Evolutionary conservation across 2,329 filamentous ascomycete species (phyloP).

Genomic region (Colletotrichum neosansevieriae): DNA sequence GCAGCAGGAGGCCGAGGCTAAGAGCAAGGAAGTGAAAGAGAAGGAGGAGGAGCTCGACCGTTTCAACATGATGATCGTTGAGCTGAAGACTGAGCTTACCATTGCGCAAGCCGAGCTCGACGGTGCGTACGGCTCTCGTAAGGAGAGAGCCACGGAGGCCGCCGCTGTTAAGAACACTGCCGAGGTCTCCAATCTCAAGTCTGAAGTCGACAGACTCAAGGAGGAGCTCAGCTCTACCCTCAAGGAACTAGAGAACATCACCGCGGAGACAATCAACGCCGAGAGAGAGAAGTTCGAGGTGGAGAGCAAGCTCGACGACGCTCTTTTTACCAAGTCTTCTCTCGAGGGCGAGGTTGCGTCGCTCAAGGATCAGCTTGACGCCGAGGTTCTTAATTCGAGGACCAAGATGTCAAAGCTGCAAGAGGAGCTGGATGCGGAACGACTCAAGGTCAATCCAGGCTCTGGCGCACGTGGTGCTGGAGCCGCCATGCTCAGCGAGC

Average conservation of each 20-base stretch:
- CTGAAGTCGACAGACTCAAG: conserved; percentile 63
- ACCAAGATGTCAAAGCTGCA: conserved; percentile 57
- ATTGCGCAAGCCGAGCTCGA: conserved; percentile 72
- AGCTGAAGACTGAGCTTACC: conserved; percentile 72
- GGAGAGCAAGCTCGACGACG: conserved; percentile 57
- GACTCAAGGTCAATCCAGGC: conserved; percentile 55
- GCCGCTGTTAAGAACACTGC: conserved; percentile 64
- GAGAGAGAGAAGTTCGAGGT: conserved; percentile 64
- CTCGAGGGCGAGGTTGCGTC: conserved; percentile 55
- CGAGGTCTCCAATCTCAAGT: conserved; percentile 60
- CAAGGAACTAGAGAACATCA: conserved; percentile 65
- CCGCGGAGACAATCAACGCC: conserved; percentile 62
- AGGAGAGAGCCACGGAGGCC: conserved; percentile 68
- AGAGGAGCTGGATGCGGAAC: conserved; percentile 65
- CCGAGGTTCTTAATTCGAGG: conserved; percentile 53
- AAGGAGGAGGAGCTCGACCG: conserved; percentile 65
- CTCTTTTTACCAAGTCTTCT: conserved; percentile 48
- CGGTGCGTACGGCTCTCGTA: conserved; percentile 69
- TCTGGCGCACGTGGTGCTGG: conserved; percentile 55
- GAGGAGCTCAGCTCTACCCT: conserved; percentile 63
- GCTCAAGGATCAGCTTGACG: conserved; percentile 55
- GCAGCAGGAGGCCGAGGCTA: conserved; percentile 56
- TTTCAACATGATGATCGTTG: conserved; percentile 64
- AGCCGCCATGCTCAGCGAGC: conserved; percentile 66
- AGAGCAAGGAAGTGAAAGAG: conserved; percentile 54